A percentile compares a stretch with the other conserved stretches of the same genome.
Conservation (phyloP, 2,329 filamentous ascomycete species). For the Pestalotiopsis sp. region DNA sequence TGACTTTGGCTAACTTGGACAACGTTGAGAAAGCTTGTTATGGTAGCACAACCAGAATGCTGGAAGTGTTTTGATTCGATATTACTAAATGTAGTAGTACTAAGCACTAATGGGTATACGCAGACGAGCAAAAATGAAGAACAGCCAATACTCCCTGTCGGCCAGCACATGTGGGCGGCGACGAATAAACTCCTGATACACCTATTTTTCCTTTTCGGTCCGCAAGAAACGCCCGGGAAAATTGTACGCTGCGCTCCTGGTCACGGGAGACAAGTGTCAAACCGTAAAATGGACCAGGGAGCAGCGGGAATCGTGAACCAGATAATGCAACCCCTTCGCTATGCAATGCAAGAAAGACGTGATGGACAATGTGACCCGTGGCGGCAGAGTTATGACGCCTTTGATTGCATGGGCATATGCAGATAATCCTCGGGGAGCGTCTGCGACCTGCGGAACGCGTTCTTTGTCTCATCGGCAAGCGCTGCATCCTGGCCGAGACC, state of each 20-base stretch:
- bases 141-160: background rate
- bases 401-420: conserved; percentile 17
- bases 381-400: background rate
- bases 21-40: background rate
- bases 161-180: background rate
- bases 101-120: background rate
- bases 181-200: background rate
- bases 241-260: background rate
- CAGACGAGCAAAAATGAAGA: background rate
- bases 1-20: background rate
- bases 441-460: conserved; percentile 22
- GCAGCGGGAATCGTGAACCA: background rate
- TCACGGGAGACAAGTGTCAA: background rate
- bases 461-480: conserved; percentile 20
- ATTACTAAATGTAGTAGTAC: background rate
- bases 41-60: background rate
- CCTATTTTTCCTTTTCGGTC: background rate
- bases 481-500: conserved; percentile 19
- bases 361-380: background rate
- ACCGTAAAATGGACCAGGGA: background rate
- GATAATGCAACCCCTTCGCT: conserved; percentile 11
- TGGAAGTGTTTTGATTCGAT: background rate
- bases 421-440: conserved; percentile 23
- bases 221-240: background rate
- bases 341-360: conserved; percentile 15